Evolutionary conservation across 768 basidiomycete species (phyloP), one percentile per base, ranked within the genome.

Genomic region (Lyophyllum decastes): DNA sequence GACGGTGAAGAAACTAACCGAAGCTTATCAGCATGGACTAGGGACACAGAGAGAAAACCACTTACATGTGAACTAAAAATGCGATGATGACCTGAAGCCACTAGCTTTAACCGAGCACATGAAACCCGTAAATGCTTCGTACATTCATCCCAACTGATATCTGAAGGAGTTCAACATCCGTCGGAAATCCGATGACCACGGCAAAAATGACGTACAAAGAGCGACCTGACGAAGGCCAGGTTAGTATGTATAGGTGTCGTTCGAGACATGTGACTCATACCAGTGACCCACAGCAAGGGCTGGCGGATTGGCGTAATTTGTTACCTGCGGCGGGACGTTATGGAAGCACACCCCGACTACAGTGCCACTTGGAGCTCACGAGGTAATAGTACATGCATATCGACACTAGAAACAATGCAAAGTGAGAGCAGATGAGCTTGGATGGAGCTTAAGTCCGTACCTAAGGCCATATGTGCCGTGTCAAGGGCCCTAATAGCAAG

Each of bases 331-430:
- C 30, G 10, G 30, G 30, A 30, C 30, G n/a, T n/a, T n/a, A n/a
- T n/a, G n/a, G n/a, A n/a, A n/a, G n/a, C n/a, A n/a, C n/a, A n/a
- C n/a, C n/a, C n/a, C n/a, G n/a, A n/a, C n/a, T n/a, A n/a, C n/a
- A n/a, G n/a, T n/a, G n/a, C n/a, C n/a, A n/a, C n/a, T n/a, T n/a
- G 16, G 17, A 49, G 60, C 71, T 22, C 25, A 65, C 72, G 38
- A 78, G 66, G 59, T 80, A 78, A 59, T 72, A 66, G 59, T 80
- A 78, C 52, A 78, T 71, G 54, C 68, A 64, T 45, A 67, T 52
- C 4, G 69, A 65, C 26, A 72, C 73, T 76, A 52, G 27, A 24
- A 34, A 46, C 10, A n/a, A 4, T n/a, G 43, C n/a, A 16, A 12
- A 3, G 19, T 44, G 17, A 52, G 44, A 3, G 34, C 19, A n/a